Percentiles rank a stretch among this genome's conserved stretches.
Evolutionary conservation across 139 green algal species (phyloP).

Genomic region (Picochlorum costavermella): DNA sequence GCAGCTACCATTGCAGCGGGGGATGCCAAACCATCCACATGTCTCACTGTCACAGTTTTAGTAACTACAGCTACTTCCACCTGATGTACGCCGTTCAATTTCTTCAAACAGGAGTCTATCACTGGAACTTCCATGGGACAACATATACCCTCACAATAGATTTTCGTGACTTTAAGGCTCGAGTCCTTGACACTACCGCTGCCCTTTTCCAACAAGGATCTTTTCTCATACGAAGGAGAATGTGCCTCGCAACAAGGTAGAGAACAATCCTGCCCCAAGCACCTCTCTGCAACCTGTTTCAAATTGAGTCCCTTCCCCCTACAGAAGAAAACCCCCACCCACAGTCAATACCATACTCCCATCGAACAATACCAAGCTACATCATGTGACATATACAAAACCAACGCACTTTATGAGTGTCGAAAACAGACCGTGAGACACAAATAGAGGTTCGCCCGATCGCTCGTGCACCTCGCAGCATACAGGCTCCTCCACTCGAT

Average conservation of each 20-base stretch:
- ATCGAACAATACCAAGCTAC: too few relatives aligned
- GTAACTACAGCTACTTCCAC: slow-evolving; percentile 51
- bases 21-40: slow-evolving; percentile 29
- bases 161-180: slow-evolving; percentile 13
- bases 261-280: slow-evolving; percentile 5
- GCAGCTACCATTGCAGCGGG: slow-evolving; percentile 44
- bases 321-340: too few relatives aligned
- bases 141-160: slow-evolving; percentile 54
- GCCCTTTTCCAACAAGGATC: too few relatives aligned
- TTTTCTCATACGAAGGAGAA: neutral
- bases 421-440: slow-evolving; percentile 9
- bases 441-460: neutral
- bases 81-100: slow-evolving; percentile 42
- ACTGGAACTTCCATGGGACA: slow-evolving; percentile 57
- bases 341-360: too few relatives aligned
- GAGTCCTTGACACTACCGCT: neutral
- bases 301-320: too few relatives aligned
- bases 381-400: too few relatives aligned
- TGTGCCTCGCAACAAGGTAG: neutral
- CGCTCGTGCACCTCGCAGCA: slow-evolving; percentile 7
- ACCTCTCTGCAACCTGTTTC: neutral
- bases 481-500: neutral
- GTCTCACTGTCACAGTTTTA: slow-evolving; percentile 50
- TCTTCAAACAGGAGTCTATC: slow-evolving; percentile 41
- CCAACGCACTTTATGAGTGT: neutral